Evolutionary conservation across 2,329 filamentous ascomycete species (phyloP), one percentile per base, ranked within the genome.

Genomic region (Colletotrichum liriopes): DNA sequence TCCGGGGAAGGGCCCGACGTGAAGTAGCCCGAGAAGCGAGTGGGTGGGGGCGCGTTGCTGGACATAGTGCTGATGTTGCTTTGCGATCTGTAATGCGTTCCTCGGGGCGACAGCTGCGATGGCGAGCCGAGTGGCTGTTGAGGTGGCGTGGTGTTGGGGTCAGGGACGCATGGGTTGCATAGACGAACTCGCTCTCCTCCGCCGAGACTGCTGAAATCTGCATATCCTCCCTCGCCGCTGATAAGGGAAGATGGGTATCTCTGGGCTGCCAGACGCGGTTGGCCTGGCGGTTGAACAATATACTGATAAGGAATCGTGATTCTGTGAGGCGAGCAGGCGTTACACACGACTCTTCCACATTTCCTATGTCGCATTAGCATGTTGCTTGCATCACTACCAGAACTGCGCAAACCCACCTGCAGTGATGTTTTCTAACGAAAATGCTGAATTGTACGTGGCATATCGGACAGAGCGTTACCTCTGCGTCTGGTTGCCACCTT

Each of bases 271-370:
- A 77, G 73, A 5, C 74, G 74, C 5, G 77, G 77, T 54, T 81
- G 77, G 8, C 84, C 86, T 1, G 93, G 93, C 3, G 94, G 93
- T 59, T 93, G 92, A 35, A 98, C 95, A 75, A 98, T 98, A 80
- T 94, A 98, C 79, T 96, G 94, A 75, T 95, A 90, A 1, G 96
- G 96, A 74, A 98, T 98, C 4, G 94, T 97, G 79, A 98, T 98
- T 73, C 95, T 91, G 81, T 98, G 96, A 4, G 96, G 96, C 3
- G 96, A 98, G 84, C 96, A 98, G 26, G 91, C 87, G 70, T 92
- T 91, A 82, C 96, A 98, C 32, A 98, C 96, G 11, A 98, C 95
- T 73, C 95, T 88, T 56, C 96, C 96, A 80, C 96, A 98, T 89
- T 98, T 98, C 76, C 92, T 93, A 59, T 5, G 18, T 51, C 43